Base-by-base conservation (phyloP, 305 asterid genomes). In the Fraxinus paxiana region DNA sequence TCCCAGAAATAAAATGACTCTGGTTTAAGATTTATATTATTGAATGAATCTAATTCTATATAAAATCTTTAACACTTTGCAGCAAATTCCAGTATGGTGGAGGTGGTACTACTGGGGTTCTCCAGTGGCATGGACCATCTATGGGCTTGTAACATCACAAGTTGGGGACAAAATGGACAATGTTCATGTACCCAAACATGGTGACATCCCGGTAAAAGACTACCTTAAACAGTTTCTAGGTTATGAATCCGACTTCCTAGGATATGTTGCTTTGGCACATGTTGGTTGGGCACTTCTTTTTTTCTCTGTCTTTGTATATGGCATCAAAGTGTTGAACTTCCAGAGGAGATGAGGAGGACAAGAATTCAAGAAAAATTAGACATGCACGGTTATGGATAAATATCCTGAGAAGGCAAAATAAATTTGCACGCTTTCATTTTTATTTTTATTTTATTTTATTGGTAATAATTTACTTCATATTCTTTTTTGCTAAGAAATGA, bases 71-170 rank as follows among this genome's bases (percentile, higher is more conserved):
- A 5, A 51, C 20, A 28, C 35, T 70, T 70, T 85, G 85, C 88
- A 89, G 92, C 80, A 82, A 86, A 88, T 90, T 22, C 92, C 91
- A 35, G 80, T 89, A 69, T 89, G 92, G 92, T 88, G 92, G 92
- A 86, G 92, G 37, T 90, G 91, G 91, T 90, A 87, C 83, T 90
- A 90, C 72, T 90, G 92, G 91, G 88, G 90, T 77, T 89, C 92
- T 34, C 92, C 92, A 7, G 92, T 90, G 61, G 89, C 91, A n/a
- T 90, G 92, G 91, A 90, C 92, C 56, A 83, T 90, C 30, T 86
- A 90, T 63, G 92, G 92, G 17, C 88, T 88, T 4, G 81, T 90
- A 7, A 88, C 91, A 54, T 90, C 92, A 67, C 92, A 88, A 48
- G 48, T 90, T 24, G 91, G 91, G 41, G 87, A 88, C 80, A 77